phyloP scores from a whole-genome alignment of 768 basidiomycete genomes.

The Serpula lacrymans region DNA sequence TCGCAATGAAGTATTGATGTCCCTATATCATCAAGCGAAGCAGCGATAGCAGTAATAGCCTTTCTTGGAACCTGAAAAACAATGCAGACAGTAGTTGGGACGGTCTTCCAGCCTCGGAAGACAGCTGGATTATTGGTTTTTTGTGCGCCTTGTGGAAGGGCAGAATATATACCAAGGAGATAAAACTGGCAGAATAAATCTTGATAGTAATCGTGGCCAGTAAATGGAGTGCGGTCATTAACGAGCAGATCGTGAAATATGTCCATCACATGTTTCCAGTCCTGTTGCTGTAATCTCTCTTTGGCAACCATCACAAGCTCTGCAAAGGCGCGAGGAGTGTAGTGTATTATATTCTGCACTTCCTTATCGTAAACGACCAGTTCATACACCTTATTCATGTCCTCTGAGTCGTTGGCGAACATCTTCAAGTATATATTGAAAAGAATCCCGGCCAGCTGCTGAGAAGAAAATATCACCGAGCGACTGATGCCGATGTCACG shows the following conservation, averaged over 20 bases:
- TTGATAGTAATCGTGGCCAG: constrained; percentile 36
- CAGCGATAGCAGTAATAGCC: constrained; percentile 18
- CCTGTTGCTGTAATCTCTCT: constrained; percentile 25
- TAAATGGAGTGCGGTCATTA: constrained; percentile 14
- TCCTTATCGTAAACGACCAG: constrained; percentile 3
- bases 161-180: constrained; percentile 35
- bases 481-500: background rate
- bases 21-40: constrained; percentile 19
- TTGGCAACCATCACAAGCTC: constrained; percentile 41
- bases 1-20: no score
- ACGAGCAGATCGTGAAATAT: constrained; percentile 18
- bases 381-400: constrained; percentile 8
- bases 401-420: constrained; percentile 24
- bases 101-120: constrained; percentile 27
- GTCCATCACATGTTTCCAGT: constrained; percentile 44
- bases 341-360: constrained; percentile 32
- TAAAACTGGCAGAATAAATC: constrained; percentile 46
- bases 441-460: constrained; percentile 23
- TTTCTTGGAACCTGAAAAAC: constrained; percentile 29
- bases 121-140: constrained; percentile 9
- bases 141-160: constrained; percentile 11
- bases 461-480: constrained; percentile 13
- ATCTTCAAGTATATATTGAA: constrained; percentile 25
- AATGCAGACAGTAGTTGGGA: constrained; percentile 30
- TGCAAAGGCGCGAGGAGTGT: constrained; percentile 47